Base-by-base conservation (phyloP, 169 alveolate genomes). In the Cryptosporidium viatorum region DNA sequence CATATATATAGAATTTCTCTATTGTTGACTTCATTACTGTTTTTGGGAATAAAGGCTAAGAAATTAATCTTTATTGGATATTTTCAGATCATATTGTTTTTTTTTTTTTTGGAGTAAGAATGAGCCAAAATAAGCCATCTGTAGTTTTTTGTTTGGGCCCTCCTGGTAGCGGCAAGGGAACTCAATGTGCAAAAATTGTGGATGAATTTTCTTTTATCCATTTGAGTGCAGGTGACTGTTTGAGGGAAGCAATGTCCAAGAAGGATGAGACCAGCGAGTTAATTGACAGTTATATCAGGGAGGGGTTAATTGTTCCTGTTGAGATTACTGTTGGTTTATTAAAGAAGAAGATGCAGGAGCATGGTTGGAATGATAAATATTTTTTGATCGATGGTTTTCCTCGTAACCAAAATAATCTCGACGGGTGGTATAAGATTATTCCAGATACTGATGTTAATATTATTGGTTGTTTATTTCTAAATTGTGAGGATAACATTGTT, bases 381-480 rank as follows among this genome's bases (percentile, higher is more conserved):
- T 95, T 97, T 71, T 85, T 97, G 33, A 95, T 98, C 70, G 99
- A 98, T 92, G 99, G 99, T 2, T 98, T 97, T 93, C 99, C 99
- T 1, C 93, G 99, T 85, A 97, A 97, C 84, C 85, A 92, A 80
- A 98, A 97, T 69, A 94, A 96, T 73, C 84, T 93, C 43, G 91
- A 89, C 16, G 97, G 97, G 6, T 96, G 98, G 98, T 84, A 91
- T 51, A 92, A 91, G 16, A 93, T 92, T 84, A 92, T 93, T 58
- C 84, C 84, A 43, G 70, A 60, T 29, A 86, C 91, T 33, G 87
- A 94, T 48, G 96, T 94, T 7, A 85, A 91, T 43, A 87, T 84
- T 70, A 52, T 73, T 31, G 92, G 92, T 59, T 85, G 94, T 74
- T 52, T 94, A 21, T 94, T 92, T 91, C 70, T 95, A 31, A 93